Conservation (phyloP, 345 rosid genomes). For the Gossypium sturtianum region DNA sequence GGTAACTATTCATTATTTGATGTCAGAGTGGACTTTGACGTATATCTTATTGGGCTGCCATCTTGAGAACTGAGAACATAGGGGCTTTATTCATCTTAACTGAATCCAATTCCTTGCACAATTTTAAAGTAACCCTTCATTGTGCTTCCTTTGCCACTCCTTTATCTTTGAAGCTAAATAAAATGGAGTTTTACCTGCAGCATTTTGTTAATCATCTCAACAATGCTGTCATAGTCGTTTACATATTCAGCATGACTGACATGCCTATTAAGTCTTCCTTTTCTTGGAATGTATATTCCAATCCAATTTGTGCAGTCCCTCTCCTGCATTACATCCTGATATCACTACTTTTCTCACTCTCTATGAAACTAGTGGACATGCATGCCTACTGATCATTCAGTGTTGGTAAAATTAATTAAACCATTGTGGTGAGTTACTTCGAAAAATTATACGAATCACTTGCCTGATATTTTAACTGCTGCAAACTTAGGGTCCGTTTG, state of each 20-base stretch:
- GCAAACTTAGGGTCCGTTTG: too few relatives aligned
- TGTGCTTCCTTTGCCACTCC: background rate
- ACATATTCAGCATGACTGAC: background rate
- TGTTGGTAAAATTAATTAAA: background rate
- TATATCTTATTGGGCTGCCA: background rate
- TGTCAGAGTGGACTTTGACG: background rate
- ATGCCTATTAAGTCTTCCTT: conserved; percentile 7
- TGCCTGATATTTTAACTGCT: background rate
- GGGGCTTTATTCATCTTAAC: background rate
- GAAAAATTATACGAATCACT: background rate
- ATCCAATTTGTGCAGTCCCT: background rate
- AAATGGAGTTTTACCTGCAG: background rate
- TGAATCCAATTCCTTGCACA: background rate
- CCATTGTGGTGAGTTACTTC: background rate
- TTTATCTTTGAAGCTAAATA: background rate
- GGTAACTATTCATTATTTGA: conserved; percentile 29
- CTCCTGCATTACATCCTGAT: background rate
- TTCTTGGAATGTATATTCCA: background rate
- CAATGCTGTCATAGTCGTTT: background rate
- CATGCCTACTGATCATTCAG: background rate
- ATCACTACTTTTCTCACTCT: background rate
- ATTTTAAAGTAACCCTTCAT: background rate
- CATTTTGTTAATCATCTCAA: background rate
- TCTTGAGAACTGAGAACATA: background rate
- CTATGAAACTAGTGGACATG: background rate